Evolutionary conservation across 805 yeast species (phyloP), one percentile per base, ranked within the genome.

Genomic region (Ogataea ganodermae): DNA sequence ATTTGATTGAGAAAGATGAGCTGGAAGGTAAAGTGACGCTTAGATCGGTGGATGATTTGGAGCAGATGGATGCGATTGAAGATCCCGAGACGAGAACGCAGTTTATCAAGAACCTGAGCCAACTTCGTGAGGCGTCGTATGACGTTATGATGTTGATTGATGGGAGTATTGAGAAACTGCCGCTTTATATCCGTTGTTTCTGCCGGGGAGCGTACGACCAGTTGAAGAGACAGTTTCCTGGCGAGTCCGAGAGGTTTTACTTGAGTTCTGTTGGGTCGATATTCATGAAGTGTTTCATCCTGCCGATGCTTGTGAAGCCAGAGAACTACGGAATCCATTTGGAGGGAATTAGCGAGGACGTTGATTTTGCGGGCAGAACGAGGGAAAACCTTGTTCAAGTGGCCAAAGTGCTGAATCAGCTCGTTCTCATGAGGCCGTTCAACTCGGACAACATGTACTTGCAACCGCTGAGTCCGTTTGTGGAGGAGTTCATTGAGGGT

Each of bases 381-480:
- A 59, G 61, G 24, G 74, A 75, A 41, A 89, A 88, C 59, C 65
- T 89, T 47, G 58, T 66, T 16, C 78, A 79, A 45, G 70, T 88
- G 39, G 68, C 81, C 26, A 75, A 81, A 47, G 79, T 86, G 9
- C 58, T 89, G 43, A 69, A 76, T 26, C 96, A 88, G 63, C 63
- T 86, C 30, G 83, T 86, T 18, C 65, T 81, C 3, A 81, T 89
- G 82, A 74, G 76, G 51, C 80, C 87, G 1, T 89, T 89, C 67
- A 78, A 77, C 12, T 54, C 67, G 1, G 75, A 75, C 23, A 82
- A 86, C 54, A 79, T 83, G 40, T 89, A 81, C 62, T 66, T 89
- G 56, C 90, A 86, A 60, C 96, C 96, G 1, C 71, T 89, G 60
- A 87, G 87, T 62, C 91, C 86, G 36, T 87, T 80, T 59, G 75